Conservation (phyloP, 2,329 filamentous ascomycete species). For the Curvularia sp. region DNA sequence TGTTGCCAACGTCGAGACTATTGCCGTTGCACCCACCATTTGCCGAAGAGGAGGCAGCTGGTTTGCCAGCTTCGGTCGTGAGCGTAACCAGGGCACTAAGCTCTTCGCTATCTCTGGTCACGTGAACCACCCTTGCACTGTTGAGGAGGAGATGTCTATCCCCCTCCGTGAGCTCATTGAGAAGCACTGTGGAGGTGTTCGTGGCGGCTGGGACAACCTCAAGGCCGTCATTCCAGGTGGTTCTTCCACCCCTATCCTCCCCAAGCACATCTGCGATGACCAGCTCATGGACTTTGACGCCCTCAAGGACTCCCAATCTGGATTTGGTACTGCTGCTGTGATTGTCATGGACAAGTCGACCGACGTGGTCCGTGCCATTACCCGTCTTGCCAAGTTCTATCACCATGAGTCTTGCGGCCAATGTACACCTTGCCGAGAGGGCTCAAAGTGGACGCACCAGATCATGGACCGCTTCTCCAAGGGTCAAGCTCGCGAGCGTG, state of each 20-base stretch:
- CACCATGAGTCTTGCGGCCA: conserved; percentile 98
- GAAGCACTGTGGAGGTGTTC: conserved; percentile 96
- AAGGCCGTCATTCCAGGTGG: conserved; percentile 94
- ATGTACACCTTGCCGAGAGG: conserved; percentile 99
- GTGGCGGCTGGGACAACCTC: conserved; percentile 97
- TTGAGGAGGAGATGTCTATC: conserved; percentile 99
- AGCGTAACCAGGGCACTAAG: conserved; percentile 96
- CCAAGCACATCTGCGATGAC: conserved; percentile 87
- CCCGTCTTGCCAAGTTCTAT: conserved; percentile 94
- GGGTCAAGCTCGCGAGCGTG: conserved; percentile 83
- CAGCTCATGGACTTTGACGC: conserved; percentile 99
- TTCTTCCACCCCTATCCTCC: conserved; percentile 94
- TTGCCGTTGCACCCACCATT: conserved; percentile 95
- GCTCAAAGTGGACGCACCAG: conserved; percentile 98
- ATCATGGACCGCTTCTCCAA: conserved; percentile 98
- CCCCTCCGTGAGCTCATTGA: conserved; percentile 95
- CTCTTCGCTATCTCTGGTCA: conserved; percentile 98
- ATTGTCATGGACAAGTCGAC: conserved; percentile 99
- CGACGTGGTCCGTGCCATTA: conserved; percentile 93
- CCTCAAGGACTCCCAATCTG: conserved; percentile 95
- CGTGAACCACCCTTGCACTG: conserved; percentile 97
- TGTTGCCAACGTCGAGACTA: conserved; percentile 96
- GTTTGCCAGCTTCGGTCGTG: conserved; percentile 93
- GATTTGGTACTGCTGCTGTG: conserved; percentile 94
- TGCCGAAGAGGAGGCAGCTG: conserved; percentile 88